A percentile compares a stretch with the other conserved stretches of the same genome.
Conservation (phyloP, 2,329 filamentous ascomycete genomes). For the Massarina eburnea region DNA sequence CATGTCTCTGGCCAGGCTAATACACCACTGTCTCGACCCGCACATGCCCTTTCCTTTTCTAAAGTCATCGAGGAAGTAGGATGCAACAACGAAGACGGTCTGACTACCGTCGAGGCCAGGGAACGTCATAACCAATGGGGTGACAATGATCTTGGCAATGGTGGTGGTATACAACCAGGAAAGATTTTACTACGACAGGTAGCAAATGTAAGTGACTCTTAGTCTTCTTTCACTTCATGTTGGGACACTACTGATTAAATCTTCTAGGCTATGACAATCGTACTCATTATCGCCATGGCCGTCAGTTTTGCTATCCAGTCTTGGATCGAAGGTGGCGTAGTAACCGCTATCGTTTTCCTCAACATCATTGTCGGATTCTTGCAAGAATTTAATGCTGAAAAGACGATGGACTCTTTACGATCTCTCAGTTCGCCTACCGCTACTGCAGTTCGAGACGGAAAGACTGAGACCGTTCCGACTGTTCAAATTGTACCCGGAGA, state of each 20-base stretch:
- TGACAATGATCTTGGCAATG: conserved; percentile 70
- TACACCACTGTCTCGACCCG: conserved; percentile 61
- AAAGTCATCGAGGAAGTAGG: conserved; percentile 58
- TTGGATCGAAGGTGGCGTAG: conserved; percentile 52
- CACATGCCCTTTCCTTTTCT: conserved; percentile 60
- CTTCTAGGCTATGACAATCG: conserved; percentile 13
- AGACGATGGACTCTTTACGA: conserved; percentile 53
- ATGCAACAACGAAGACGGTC: conserved; percentile 64
- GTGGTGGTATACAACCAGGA: conserved; percentile 66
- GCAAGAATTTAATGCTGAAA: conserved; percentile 52
- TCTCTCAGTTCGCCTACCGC: conserved; percentile 52
- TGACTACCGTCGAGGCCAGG: conserved; percentile 61
- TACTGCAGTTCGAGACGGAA: conserved; percentile 55
- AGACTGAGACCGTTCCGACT: conserved; percentile 54
- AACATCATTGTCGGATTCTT: conserved; percentile 51
- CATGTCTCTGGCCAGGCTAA: conserved; percentile 52
- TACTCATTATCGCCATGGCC: conserved; percentile 52
- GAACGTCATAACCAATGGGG: conserved; percentile 63
- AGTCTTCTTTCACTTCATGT: background rate
- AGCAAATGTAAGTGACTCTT: conserved; percentile 65
- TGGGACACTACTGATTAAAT: background rate
- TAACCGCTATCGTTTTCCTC: conserved; percentile 49
- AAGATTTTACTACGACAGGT: conserved; percentile 74
- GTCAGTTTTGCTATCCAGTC: conserved; percentile 51
- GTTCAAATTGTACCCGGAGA: conserved; percentile 67